Evolutionary conservation across 192 early-diverging fungal species (phyloP), one percentile per base, ranked within the genome.

Genomic region (Coemansia sp.): DNA sequence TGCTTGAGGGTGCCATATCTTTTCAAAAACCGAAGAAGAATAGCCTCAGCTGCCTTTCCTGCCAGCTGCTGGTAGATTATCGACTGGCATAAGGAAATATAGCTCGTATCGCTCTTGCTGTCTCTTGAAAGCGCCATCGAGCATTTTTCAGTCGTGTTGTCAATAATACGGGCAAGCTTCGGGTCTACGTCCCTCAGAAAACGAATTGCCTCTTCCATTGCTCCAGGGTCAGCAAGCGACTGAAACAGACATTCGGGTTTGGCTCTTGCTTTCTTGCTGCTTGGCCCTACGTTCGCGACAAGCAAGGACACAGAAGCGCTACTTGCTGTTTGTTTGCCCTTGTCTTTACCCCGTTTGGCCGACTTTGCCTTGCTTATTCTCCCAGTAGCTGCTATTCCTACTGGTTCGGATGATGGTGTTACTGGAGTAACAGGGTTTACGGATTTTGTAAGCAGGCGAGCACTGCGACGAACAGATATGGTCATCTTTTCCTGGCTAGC

Each of bases 21-120:
- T 21, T 67, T 70, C 25, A 92, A 39, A 45, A 89, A 90, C 46
- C 81, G 57, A 1, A 75, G 59, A 10, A 75, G 59, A 62, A 92
- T 92, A 6, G 88, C 68, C 7, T 75, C 69, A 1, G 88, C 89
- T 7, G 89, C 91, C 37, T 85, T 87, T 18, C 91, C 91, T 15
- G 79, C 75, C 23, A 92, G 77, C 77, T 92, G 90, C 70, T 92
- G 90, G 62, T 85, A 90, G 37, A 92, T 77, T 40, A 92, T 87
- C 3, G 87, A 72, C 52, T 84, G 63, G 33, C 56, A 49, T 18
- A 85, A 33, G 23, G 76, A 68, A 0, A 77, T 45, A 51, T 75
- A 72, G 65, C 80, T 76, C 0, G 68, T 67, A n/a, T 79, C 58
- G 20, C 58, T 55, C 13, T 68, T 28, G 5, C 58, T 57, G 52